Evolutionary conservation across 306 rosid species (phyloP).

Genomic region (Corylus avellana): DNA sequence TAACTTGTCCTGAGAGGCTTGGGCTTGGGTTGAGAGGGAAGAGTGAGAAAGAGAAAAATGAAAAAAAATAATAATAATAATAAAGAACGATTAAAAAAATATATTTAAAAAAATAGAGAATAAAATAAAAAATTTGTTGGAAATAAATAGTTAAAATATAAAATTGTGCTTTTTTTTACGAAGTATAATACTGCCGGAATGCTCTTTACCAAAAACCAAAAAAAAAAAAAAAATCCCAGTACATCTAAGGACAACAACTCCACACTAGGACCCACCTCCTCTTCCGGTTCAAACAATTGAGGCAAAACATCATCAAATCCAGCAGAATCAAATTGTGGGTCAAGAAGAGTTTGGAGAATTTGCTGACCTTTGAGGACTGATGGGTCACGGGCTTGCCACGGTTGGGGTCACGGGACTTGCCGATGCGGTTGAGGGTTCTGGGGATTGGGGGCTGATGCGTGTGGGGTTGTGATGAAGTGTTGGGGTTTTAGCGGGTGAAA

Average conservation of each 20-base stretch:
- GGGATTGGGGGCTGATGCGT: slow-evolving; percentile 19
- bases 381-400: slow-evolving; percentile 79
- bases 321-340: slow-evolving; percentile 44
- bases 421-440: slow-evolving; percentile 49
- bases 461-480: slow-evolving; percentile 7
- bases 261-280: slow-evolving; percentile 8
- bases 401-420: slow-evolving; percentile 64
- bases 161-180: too few relatives aligned
- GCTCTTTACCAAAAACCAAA: too few relatives aligned
- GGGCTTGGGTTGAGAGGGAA: too few relatives aligned
- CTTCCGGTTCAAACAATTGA: slow-evolving; percentile 33
- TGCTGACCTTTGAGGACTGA: slow-evolving; percentile 49
- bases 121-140: too few relatives aligned
- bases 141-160: too few relatives aligned
- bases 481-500: slow-evolving; percentile 22
- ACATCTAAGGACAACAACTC: slow-evolving; percentile 52
- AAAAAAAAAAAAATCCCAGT: slow-evolving; percentile 10
- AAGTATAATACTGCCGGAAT: too few relatives aligned
- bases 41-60: too few relatives aligned
- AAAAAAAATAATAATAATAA: too few relatives aligned
- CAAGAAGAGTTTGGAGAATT: slow-evolving; percentile 44
- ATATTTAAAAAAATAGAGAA: too few relatives aligned
- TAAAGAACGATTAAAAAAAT: too few relatives aligned
- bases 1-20: too few relatives aligned
- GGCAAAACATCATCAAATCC: slow-evolving; percentile 28